Evolutionary conservation across 805 yeast species (phyloP), one percentile per base, ranked within the genome.

Genomic region (Isabelozyma gotoi): DNA sequence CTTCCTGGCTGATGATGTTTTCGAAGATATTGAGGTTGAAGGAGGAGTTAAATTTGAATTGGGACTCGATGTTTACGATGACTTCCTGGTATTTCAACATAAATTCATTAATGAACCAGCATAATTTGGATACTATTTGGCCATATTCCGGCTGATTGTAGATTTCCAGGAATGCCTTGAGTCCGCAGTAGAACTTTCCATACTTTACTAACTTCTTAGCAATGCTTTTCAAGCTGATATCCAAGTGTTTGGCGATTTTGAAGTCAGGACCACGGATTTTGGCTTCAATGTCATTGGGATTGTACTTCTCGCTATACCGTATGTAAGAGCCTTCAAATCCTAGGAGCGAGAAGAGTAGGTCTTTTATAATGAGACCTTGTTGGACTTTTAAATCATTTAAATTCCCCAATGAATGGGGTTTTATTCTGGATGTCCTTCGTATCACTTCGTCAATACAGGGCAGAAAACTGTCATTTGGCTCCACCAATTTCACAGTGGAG

Each of bases 311-410:
- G 24, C 83, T 75, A 57, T 77, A 88, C 36, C 90, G 69, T 29
- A 92, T 79, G 56, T 85, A 88, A 16, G 73, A 71, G 0, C 97
- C 97, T 60, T 90, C 96, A 19, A 76, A 63, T 0, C 95, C 95
- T 24, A 82, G 52, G 11, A 94, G 59, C 1, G 87, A 84, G 52
- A 75, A 76, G 16, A 89, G 54, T 7, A 90, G 58, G 59, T 92
- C 99, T 45, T 78, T 73, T 12, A 85, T 70, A 1, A 94, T 74
- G 19, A 83, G 71, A 0, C 87, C 83, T 58, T 90, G 96, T 58
- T 89, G 96, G 3, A 76, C 73, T 38, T 76, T 70, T 3, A 73
- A 57, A 24, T 77, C 78, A n/a, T 55, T 57, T 33, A 76, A 58
- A 41, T 68, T 77, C 38, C 71, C 71, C 27, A 82, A 58, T 2